Conservation (phyloP, 192 early-diverging fungal species). For the Podochytrium sp. region DNA sequence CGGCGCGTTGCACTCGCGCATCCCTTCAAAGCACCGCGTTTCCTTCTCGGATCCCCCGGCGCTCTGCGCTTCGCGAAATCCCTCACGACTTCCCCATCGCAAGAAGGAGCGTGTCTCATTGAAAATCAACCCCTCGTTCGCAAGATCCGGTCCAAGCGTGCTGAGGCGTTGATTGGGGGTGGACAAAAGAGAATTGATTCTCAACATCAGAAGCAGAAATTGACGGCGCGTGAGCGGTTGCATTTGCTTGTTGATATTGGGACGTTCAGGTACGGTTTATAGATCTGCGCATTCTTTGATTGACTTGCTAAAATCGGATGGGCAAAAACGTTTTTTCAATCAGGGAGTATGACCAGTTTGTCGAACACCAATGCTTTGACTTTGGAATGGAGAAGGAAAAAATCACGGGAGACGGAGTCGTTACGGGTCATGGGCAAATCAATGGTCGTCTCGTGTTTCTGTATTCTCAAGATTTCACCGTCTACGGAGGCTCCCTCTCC, state of each 20-base stretch:
- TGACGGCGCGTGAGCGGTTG: conserved; percentile 91
- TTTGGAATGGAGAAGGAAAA: conserved; percentile 87
- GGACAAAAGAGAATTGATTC: conserved; percentile 77
- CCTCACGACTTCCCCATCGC: too few relatives aligned
- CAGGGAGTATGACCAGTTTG: conserved; percentile 91
- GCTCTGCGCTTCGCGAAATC: too few relatives aligned
- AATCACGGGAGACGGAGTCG: conserved; percentile 92
- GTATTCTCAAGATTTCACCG: conserved; percentile 94
- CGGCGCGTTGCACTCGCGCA: too few relatives aligned
- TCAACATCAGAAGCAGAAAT: conserved; percentile 90
- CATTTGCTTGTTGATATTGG: conserved; percentile 80
- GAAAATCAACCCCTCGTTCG: conserved; percentile 41
- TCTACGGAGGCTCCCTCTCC: conserved; percentile 88
- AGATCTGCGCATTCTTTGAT: too few relatives aligned
- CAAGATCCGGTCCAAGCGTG: conserved; percentile 61
- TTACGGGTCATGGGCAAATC: conserved; percentile 94
- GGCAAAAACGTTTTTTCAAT: too few relatives aligned
- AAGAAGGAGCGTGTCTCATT: too few relatives aligned
- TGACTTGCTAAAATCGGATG: too few relatives aligned
- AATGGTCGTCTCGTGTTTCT: conserved; percentile 88
- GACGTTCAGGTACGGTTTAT: conserved; percentile 82
- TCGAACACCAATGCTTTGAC: conserved; percentile 90
- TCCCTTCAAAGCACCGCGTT: too few relatives aligned
- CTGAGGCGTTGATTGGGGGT: conserved; percentile 76
- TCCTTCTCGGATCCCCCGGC: too few relatives aligned